Percentiles rank a stretch among this genome's conserved stretches.
Conservation (phyloP, 768 basidiomycete species). For the Melanogaster broomeanus region DNA sequence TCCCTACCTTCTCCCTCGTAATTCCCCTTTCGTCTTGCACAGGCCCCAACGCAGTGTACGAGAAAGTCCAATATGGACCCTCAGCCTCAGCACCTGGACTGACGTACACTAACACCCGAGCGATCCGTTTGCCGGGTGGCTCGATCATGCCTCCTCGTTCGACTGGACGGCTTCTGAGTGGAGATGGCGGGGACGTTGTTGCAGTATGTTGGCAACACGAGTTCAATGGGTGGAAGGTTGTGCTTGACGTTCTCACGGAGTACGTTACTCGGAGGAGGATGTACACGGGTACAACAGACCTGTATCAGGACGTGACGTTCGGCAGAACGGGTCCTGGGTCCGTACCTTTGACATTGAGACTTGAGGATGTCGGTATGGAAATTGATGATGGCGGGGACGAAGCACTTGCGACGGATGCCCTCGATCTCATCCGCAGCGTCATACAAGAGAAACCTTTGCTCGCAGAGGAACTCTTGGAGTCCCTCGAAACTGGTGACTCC, state of each 20-base stretch:
- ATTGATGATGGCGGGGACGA: constrained; percentile 63
- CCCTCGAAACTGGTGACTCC: constrained; percentile 47
- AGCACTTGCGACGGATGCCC: constrained; percentile 63
- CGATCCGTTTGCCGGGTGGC: constrained; percentile 76
- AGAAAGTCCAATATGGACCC: constrained; percentile 60
- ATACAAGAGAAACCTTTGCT: constrained; percentile 70
- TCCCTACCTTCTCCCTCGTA: constrained; percentile 76
- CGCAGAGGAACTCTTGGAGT: constrained; percentile 64
- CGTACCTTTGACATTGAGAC: constrained; percentile 44
- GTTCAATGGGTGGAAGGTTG: constrained; percentile 84
- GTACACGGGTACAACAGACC: constrained; percentile 38
- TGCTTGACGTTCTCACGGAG: constrained; percentile 79
- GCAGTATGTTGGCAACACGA: constrained; percentile 81
- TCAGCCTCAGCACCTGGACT: constrained; percentile 48
- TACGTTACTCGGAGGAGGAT: constrained; percentile 63
- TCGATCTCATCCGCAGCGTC: constrained; percentile 79
- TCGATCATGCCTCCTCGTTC: constrained; percentile 67
- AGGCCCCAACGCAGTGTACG: constrained; percentile 72
- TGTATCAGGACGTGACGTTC: constrained; percentile 56
- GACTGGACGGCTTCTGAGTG: constrained; percentile 68
- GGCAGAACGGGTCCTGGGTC: constrained; percentile 41
- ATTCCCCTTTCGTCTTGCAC: constrained; percentile 62
- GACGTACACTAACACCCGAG: constrained; percentile 64
- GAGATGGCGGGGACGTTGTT: constrained; percentile 62
- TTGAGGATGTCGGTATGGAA: constrained; percentile 77